These are phyloP conservation scores for Globisporangium cylindrosporum DNA, from an alignment of 352 stramenopile species.

Conservation along the genomic window DNA sequence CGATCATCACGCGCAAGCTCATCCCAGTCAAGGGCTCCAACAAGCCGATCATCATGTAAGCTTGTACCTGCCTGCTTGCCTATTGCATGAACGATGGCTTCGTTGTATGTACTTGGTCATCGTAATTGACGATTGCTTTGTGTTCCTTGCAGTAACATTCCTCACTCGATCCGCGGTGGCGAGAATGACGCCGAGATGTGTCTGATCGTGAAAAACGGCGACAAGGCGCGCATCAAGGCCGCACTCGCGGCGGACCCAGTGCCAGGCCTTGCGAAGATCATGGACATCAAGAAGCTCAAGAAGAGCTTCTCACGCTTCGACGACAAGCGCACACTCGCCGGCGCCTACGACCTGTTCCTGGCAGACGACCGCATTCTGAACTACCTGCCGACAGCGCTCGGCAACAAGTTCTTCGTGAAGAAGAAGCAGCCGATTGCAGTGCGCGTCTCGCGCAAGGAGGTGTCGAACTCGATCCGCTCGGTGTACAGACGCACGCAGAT, in stretches of 20 bases:
- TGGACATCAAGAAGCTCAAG: slow-evolving; percentile 80
- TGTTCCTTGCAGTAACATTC: slow-evolving; percentile 38
- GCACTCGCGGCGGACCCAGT: slow-evolving; percentile 57
- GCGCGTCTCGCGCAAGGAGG: slow-evolving; percentile 65
- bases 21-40: slow-evolving; percentile 64
- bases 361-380: slow-evolving; percentile 72
- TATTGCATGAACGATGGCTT: not conserved
- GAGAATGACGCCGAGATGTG: slow-evolving; percentile 64
- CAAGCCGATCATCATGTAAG: slow-evolving; percentile 75
- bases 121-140: not conserved
- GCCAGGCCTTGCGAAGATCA: slow-evolving; percentile 60
- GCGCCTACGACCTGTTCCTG: slow-evolving; percentile 76
- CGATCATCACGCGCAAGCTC: slow-evolving; percentile 72
- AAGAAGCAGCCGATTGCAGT: slow-evolving; percentile 83
- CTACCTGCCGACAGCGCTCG: slow-evolving; percentile 68
- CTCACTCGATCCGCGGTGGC: slow-evolving; percentile 49
- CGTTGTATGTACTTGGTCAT: not conserved
- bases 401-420: slow-evolving; percentile 70
- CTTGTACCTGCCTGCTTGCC: not conserved
- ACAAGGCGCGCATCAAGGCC: slow-evolving; percentile 84
- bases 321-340: slow-evolving; percentile 64
- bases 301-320: slow-evolving; percentile 81
- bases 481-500: slow-evolving; percentile 78
- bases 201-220: slow-evolving; percentile 78
- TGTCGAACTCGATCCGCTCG: slow-evolving; percentile 41